These are phyloP conservation scores for Podaxis sp. DNA, from an alignment of 768 basidiomycete species.

Conservation along the genomic window DNA sequence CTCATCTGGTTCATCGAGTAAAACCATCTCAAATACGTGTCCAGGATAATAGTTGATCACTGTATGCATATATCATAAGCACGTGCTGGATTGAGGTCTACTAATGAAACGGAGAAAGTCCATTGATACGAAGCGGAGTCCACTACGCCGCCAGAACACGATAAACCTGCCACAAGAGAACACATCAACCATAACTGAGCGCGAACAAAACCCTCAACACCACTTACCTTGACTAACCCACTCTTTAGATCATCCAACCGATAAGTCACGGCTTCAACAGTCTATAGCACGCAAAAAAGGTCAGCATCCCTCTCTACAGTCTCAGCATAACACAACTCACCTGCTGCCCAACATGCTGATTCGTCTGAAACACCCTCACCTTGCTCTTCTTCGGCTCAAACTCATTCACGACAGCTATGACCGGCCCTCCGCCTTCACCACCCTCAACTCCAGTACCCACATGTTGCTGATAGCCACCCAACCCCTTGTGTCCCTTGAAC, in stretches of 20 bases:
- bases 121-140: too few relatives aligned
- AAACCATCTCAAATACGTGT: too few relatives aligned
- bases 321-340: conserved; percentile 36
- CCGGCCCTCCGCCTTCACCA: conserved; percentile 46
- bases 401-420: conserved; percentile 77
- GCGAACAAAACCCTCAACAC: background rate
- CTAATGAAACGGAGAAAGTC: too few relatives aligned
- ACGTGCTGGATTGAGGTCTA: too few relatives aligned
- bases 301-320: conserved; percentile 3
- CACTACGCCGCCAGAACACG: conserved; percentile 37
- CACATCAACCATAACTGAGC: background rate
- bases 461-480: conserved; percentile 68
- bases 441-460: conserved; percentile 36
- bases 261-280: conserved; percentile 81
- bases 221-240: conserved; percentile 69
- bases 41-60: too few relatives aligned
- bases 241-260: conserved; percentile 87
- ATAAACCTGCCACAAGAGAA: conserved; percentile 29
- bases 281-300: conserved; percentile 23
- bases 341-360: conserved; percentile 82
- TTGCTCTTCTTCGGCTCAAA: conserved; percentile 88
- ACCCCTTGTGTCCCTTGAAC: conserved; percentile 75
- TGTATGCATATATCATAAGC: too few relatives aligned
- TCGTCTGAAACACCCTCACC: conserved; percentile 82
- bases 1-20: too few relatives aligned